Evolutionary conservation across 768 basidiomycete species (phyloP), one percentile per base, ranked within the genome.

Genomic region (Rubroboletus pulcherrimus): DNA sequence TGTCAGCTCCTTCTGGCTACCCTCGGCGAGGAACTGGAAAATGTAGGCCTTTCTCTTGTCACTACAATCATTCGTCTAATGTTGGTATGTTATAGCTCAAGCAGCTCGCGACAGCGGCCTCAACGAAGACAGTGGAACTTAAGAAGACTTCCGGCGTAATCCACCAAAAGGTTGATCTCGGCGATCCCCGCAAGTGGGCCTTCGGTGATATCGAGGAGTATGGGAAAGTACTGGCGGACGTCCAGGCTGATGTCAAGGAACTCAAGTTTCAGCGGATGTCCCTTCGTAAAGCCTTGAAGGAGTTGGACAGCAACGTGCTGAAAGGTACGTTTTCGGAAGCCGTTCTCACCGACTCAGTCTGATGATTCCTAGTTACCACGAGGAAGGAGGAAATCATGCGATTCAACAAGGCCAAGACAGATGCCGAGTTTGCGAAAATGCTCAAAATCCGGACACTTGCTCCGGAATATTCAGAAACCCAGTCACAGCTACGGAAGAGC

Each of bases 391-490:
- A 97, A 65, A 87, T 92, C 26, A 75, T 77, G 17, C 83, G 91
- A 5, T 94, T 92, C 69, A 78, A 85, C 52, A 84, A 82, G 61
- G 93, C 93, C 1, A 83, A 84, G 56, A 79, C 78, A 31, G 93
- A 98, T 65, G 79, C 83, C 4, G 87, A 88, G 52, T 91, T 95
- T 68, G 81, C 84, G 10, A 87, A 84, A 63, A 82, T 88, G 77
- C 72, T 91, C 51, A 85, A 82, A 64, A 75, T 83, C 3, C 79
- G 89, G 45, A 85, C 87, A n/a, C 72, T 94, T n/a, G 88, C 88
- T 12, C 93, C 96, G 0, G 93, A 98, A 64, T 87, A 93, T 65
- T 77, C 85, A 14, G 93, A 95, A 66, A 87, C 83, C 1, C 94
- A 95, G 66, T 81, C 78, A 2, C 83, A 86, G 52, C 73, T 98